These are phyloP conservation scores for Dictyostelium citrinum DNA, from an alignment of 78 protist species.

Conservation along the genomic window DNA sequence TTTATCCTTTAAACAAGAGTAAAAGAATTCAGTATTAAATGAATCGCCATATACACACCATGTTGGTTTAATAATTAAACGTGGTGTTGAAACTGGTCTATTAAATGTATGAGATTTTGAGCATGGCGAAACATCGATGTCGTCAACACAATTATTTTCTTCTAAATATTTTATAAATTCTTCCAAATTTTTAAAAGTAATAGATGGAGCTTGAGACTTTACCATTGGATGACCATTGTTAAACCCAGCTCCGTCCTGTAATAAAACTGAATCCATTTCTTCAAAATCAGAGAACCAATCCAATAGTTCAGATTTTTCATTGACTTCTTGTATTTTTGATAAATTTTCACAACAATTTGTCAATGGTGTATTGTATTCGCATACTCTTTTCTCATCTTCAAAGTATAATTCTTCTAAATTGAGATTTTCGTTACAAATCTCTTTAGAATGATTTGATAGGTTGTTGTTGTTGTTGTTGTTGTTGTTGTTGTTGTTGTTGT, in stretches of 20 bases:
- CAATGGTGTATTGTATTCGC: neutral
- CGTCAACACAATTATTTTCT: neutral
- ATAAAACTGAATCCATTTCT: neutral
- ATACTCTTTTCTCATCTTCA: neutral
- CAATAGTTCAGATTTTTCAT: neutral
- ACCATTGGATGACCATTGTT: neutral
- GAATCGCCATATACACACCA: conserved; percentile 70
- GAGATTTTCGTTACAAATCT: neutral
- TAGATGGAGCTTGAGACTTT: neutral
- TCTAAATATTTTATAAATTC: conserved; percentile 37
- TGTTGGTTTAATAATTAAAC: conserved; percentile 34
- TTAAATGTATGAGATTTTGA: conserved; percentile 33
- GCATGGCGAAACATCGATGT: conserved; percentile 33
- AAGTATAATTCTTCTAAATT: neutral
- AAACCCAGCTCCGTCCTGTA: neutral
- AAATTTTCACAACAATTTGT: neutral
- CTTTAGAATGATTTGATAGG: neutral
- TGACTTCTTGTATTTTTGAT: neutral
- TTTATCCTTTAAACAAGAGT: conserved; percentile 20
- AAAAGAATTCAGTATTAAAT: conserved; percentile 27
- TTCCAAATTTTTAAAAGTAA: conserved; percentile 18
- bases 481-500: neutral
- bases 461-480: conserved; percentile 12
- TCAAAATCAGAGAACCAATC: conserved; percentile 53
- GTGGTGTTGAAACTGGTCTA: conserved; percentile 27